These are phyloP conservation scores for Emmonsiellopsis sp. DNA, from an alignment of 2,329 filamentous ascomycete genomes.

Conservation along the genomic window DNA sequence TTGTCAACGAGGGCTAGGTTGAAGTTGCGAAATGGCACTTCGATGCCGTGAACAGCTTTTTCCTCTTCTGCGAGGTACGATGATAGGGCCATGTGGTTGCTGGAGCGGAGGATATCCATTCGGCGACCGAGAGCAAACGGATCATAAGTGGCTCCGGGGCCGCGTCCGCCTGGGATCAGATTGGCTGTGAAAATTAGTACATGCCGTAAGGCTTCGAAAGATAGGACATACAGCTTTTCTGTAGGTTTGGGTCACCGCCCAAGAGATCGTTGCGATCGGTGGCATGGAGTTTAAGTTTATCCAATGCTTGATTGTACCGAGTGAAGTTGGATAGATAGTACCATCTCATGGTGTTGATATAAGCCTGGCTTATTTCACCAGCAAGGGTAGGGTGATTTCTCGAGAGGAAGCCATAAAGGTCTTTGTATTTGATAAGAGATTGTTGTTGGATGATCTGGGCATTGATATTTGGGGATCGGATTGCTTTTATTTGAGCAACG, in stretches of 20 bases:
- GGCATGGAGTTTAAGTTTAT: slow-evolving; percentile 72
- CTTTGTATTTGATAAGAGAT: slow-evolving; percentile 78
- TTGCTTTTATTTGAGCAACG: slow-evolving; percentile 85
- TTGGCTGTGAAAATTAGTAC: slow-evolving; percentile 20
- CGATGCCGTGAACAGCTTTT: slow-evolving; percentile 72
- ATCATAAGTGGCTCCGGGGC: slow-evolving; percentile 51
- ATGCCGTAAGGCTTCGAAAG: slow-evolving; percentile 6
- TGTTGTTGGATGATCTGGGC: slow-evolving; percentile 95
- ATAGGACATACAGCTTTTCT: slow-evolving; percentile 42
- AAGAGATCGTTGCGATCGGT: slow-evolving; percentile 78
- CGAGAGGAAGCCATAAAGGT: slow-evolving; percentile 76
- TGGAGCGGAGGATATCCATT: slow-evolving; percentile 67
- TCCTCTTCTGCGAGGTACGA: slow-evolving; percentile 90
- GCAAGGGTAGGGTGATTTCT: slow-evolving; percentile 74
- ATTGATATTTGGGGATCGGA: slow-evolving; percentile 92
- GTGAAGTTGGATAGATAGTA: slow-evolving; percentile 90
- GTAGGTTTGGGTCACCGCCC: slow-evolving; percentile 63
- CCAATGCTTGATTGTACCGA: slow-evolving; percentile 73
- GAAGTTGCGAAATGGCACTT: slow-evolving; percentile 86
- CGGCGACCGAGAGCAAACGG: slow-evolving; percentile 82
- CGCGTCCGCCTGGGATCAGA: slow-evolving; percentile 30
- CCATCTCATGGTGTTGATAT: slow-evolving; percentile 98
- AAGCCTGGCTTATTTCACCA: slow-evolving; percentile 83
- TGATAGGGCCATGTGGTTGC: slow-evolving; percentile 65
- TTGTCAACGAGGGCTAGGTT: slow-evolving; percentile 93